Conservation (phyloP, 2,329 filamentous ascomycete species). For the Aspergillus costaricaensis region DNA sequence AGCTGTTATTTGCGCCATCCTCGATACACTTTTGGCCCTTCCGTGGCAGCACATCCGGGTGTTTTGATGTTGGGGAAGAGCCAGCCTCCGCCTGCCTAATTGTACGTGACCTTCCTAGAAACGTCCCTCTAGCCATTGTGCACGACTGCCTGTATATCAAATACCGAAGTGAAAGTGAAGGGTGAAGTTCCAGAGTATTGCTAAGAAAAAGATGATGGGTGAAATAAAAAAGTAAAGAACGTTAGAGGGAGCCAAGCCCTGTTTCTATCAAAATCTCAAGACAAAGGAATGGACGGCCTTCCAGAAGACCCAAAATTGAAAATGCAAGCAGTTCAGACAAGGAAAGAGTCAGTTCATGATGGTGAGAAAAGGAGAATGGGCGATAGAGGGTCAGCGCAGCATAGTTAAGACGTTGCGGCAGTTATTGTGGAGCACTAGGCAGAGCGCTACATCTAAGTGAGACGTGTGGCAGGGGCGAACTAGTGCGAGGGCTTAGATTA, state of each 20-base stretch:
- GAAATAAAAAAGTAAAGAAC: conserved; percentile 10
- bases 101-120: conserved; percentile 33
- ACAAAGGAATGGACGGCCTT: conserved; percentile 42
- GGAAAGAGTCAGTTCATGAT: conserved; percentile 23
- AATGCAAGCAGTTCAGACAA: conserved; percentile 18
- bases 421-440: conserved; percentile 22
- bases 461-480: conserved; percentile 15
- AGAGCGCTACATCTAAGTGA: conserved; percentile 19
- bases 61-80: conserved; percentile 35
- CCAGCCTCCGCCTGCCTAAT: conserved; percentile 30
- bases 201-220: background rate
- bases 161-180: conserved; percentile 7
- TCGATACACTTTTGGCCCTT: conserved; percentile 29
- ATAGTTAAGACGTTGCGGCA: conserved; percentile 13
- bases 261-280: conserved; percentile 10
- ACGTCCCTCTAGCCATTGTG: conserved; percentile 34
- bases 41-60: conserved; percentile 36
- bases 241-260: conserved; percentile 20
- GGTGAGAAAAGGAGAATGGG: conserved; percentile 15
- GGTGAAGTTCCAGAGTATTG: background rate
- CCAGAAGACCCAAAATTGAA: conserved; percentile 37
- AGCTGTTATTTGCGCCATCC: conserved; percentile 14
- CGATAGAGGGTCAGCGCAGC: conserved; percentile 10
- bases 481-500: conserved; percentile 20
- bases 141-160: background rate